Evolutionary conservation across 1,284 basidiomycete species (phyloP).

Genomic region (Megacollybia platyphylla): DNA sequence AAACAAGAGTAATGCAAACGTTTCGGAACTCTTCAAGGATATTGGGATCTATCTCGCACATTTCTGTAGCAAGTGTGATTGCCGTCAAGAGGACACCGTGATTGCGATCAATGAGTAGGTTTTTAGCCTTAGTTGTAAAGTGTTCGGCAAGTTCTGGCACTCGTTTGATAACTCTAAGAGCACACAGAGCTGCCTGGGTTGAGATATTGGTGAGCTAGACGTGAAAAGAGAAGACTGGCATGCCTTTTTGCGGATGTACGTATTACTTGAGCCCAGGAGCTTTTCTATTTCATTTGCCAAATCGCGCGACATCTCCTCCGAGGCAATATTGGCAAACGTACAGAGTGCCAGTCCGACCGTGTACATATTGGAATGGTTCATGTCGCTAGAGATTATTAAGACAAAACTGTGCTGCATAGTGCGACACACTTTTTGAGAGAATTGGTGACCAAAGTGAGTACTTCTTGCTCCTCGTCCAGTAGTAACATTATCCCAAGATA

Average conservation of each 20-base stretch:
- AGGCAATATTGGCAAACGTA: conserved; percentile 98
- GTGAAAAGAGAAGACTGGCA: conserved; percentile 7
- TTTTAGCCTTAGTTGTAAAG: conserved; percentile 82
- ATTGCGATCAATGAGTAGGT: conserved; percentile 89
- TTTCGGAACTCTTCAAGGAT: conserved; percentile 83
- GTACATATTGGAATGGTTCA: conserved; percentile 99
- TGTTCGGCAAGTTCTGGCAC: conserved; percentile 96
- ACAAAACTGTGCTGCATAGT: background rate
- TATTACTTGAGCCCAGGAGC: conserved; percentile 92
- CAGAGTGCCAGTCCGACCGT: conserved; percentile 95
- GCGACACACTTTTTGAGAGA: conserved; percentile 83
- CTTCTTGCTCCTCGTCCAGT: conserved; percentile 96
- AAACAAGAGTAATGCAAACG: conserved; percentile 26
- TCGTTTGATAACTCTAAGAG: conserved; percentile 91
- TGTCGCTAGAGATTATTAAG: conserved; percentile 55
- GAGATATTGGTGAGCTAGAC: background rate
- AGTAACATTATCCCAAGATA: conserved; percentile 98
- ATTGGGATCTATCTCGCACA: conserved; percentile 72
- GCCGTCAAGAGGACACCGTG: conserved; percentile 93
- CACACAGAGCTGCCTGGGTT: conserved; percentile 84
- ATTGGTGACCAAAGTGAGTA: conserved; percentile 95
- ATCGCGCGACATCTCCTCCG: conserved; percentile 97
- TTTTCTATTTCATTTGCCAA: conserved; percentile 97
- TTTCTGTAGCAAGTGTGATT: conserved; percentile 91
- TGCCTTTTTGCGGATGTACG: conserved; percentile 98